A percentile compares a stretch with the other conserved stretches of the same genome.
These are phyloP conservation scores for Daldinia vernicosa DNA, from an alignment of 495 filamentous ascomycete genomes.

Conservation along the genomic window DNA sequence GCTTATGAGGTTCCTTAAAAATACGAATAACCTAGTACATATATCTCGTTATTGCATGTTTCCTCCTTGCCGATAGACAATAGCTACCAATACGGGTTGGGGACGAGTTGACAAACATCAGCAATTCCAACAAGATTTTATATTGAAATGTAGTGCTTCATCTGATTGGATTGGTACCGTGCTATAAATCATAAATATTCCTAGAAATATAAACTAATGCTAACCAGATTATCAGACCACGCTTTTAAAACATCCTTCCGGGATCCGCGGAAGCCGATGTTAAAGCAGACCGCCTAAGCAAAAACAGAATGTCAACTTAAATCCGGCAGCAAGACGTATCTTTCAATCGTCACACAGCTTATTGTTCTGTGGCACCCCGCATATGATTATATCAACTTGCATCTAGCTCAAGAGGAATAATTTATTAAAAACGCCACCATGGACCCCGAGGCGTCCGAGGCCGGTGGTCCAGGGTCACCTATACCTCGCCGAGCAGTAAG, in stretches of 20 bases:
- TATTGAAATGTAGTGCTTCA: conserved; percentile 11
- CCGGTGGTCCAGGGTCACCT: conserved; percentile 19
- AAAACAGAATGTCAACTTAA: conserved; percentile 24
- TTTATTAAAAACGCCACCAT: conserved; percentile 7
- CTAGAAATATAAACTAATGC: conserved; percentile 11
- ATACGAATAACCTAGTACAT: background rate
- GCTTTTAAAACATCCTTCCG: background rate
- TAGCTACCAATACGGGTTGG: background rate
- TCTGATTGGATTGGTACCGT: conserved; percentile 12
- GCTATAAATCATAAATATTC: background rate
- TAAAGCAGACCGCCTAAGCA: conserved; percentile 5
- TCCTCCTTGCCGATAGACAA: background rate
- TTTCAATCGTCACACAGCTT: background rate
- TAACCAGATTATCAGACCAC: conserved; percentile 1
- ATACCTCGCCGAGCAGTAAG: conserved; percentile 40
- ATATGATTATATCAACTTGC: background rate
- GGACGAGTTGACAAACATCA: background rate
- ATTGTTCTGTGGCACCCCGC: background rate
- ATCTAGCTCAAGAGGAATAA: background rate
- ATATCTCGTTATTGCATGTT: background rate
- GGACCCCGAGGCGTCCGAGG: conserved; percentile 32
- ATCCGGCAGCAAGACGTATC: conserved; percentile 1
- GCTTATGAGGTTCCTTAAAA: no score
- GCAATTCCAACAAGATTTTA: background rate
- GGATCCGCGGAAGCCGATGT: conserved; percentile 31